A percentile compares a stretch with the other conserved stretches of the same genome.
Conservation (phyloP, 2,329 filamentous ascomycete species). For the Trichophaea hybrida region DNA sequence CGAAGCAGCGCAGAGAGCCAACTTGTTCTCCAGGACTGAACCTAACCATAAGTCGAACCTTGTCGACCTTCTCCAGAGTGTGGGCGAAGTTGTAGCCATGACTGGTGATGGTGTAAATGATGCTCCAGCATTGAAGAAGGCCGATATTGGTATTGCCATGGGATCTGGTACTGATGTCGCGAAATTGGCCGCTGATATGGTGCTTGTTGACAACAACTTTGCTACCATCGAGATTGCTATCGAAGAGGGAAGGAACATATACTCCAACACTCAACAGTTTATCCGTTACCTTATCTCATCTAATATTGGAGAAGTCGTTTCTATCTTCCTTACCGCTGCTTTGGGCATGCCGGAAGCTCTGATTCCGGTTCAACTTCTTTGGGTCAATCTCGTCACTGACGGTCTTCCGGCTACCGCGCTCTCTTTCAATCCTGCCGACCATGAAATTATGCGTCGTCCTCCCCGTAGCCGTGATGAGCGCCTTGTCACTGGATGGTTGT, state of each 20-base stretch:
- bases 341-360: slow-evolving; percentile 95
- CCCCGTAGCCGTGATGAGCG: slow-evolving; percentile 86
- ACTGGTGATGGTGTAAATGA: slow-evolving; percentile 98
- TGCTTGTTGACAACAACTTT: slow-evolving; percentile 96
- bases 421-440: slow-evolving; percentile 95
- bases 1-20: slow-evolving; percentile 69
- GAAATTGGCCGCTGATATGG: slow-evolving; percentile 95
- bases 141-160: slow-evolving; percentile 98
- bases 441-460: slow-evolving; percentile 89
- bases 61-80: slow-evolving; percentile 84
- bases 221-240: slow-evolving; percentile 93
- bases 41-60: slow-evolving; percentile 95
- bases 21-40: slow-evolving; percentile 90
- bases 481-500: slow-evolving; percentile 87
- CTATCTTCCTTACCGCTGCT: slow-evolving; percentile 93
- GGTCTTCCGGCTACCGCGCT: slow-evolving; percentile 90
- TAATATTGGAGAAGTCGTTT: slow-evolving; percentile 97
- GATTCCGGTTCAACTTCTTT: slow-evolving; percentile 91
- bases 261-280: slow-evolving; percentile 99
- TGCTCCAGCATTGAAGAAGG: slow-evolving; percentile 92
- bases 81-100: slow-evolving; percentile 95
- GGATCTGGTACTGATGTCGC: slow-evolving; percentile 94
- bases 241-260: slow-evolving; percentile 93
- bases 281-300: slow-evolving; percentile 98
- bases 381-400: slow-evolving; percentile 97